Conservation (phyloP, 768 basidiomycete genomes). For the Tylopilus rubrobrunneus region DNA sequence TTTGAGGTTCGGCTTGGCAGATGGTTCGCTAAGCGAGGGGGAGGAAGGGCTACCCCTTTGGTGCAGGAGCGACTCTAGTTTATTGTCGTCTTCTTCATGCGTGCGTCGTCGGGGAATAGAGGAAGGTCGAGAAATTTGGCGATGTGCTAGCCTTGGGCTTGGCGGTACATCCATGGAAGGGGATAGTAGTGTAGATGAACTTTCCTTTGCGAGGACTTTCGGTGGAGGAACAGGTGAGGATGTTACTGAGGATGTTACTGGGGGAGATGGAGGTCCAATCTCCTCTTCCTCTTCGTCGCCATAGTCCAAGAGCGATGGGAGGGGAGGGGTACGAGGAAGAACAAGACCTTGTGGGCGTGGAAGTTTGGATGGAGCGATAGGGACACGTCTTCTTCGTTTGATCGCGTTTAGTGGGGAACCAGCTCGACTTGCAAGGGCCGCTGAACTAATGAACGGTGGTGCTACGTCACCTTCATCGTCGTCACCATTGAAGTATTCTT, state of each 20-base stretch:
- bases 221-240: constrained; percentile 7
- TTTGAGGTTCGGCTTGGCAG: constrained; percentile 28
- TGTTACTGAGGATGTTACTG: too few relatives aligned
- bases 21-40: constrained; percentile 31
- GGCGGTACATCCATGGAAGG: constrained; percentile 34
- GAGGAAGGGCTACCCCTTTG: constrained; percentile 35
- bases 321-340: constrained; percentile 46
- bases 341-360: constrained; percentile 40
- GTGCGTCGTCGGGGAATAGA: constrained; percentile 44
- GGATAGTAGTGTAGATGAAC: constrained; percentile 25
- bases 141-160: constrained; percentile 37
- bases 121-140: constrained; percentile 34
- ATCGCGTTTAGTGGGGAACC: constrained; percentile 35
- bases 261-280: constrained; percentile 14
- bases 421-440: constrained; percentile 23
- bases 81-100: constrained; percentile 49
- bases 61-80: constrained; percentile 53
- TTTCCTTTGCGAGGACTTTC: constrained; percentile 16
- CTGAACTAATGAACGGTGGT: constrained; percentile 29
- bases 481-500: constrained; percentile 89
- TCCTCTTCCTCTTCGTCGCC: constrained; percentile 56
- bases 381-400: constrained; percentile 58
- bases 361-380: constrained; percentile 42
- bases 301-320: constrained; percentile 72
- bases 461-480: constrained; percentile 67